Conservation (phyloP, 306 rosid genomes). For the Biancaea sappan region DNA sequence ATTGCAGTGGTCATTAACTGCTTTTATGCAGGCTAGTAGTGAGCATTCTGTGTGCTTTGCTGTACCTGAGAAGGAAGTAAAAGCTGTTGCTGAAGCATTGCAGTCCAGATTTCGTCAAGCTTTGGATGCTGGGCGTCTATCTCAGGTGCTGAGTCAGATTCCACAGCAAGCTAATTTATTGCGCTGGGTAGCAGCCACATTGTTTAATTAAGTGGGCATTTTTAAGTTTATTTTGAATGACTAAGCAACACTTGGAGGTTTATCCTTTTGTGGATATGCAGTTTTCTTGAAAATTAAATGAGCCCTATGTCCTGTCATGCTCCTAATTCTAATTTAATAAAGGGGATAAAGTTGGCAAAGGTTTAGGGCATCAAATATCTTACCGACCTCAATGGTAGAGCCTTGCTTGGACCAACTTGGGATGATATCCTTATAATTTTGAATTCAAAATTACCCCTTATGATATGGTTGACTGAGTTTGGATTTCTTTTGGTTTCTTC, state of each 20-base stretch:
- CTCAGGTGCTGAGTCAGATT: conserved; percentile 70
- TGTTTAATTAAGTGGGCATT: conserved; percentile 17
- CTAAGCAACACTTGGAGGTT: not conserved
- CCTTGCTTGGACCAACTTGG: not conserved
- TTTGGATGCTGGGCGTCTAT: conserved; percentile 94
- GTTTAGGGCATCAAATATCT: not conserved
- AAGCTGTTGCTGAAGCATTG: conserved; percentile 90
- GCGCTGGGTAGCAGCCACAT: not conserved
- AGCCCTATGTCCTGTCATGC: not conserved
- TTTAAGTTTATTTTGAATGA: conserved; percentile 3
- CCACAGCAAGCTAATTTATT: not conserved
- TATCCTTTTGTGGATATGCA: conserved; percentile 31
- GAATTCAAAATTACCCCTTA: not conserved
- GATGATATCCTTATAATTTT: not conserved
- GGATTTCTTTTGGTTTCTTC: not conserved
- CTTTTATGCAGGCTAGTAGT: conserved; percentile 88
- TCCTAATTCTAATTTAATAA: not conserved
- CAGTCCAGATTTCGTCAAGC: conserved; percentile 93
- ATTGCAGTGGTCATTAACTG: conserved; percentile 30
- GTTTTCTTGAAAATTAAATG: not conserved
- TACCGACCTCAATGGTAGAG: not conserved
- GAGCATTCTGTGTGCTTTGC: conserved; percentile 99
- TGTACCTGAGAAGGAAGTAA: conserved; percentile 96
- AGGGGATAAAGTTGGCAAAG: conserved; percentile 12
- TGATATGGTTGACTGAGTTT: not conserved